These are phyloP conservation scores for Rubus idaeus DNA, from an alignment of 306 rosid genomes.

Conservation along the genomic window DNA sequence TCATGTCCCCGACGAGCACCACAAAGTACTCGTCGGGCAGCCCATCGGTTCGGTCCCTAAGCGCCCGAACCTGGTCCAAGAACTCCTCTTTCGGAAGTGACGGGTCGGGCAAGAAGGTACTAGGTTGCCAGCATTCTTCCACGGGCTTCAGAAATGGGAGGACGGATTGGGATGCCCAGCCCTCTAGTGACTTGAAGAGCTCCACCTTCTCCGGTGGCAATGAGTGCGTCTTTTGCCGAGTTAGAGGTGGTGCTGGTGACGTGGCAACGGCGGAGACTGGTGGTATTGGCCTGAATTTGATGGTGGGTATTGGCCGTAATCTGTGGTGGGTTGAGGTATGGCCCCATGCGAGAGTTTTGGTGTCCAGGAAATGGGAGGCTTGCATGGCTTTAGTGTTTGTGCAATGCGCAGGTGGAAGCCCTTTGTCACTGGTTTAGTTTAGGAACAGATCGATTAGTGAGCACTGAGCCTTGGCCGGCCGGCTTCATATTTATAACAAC, in stretches of 20 bases:
- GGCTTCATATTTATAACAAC: slow-evolving; percentile 16
- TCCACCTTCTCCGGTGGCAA: slow-evolving; percentile 52
- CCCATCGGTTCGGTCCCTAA: slow-evolving; percentile 62
- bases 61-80: slow-evolving; percentile 42
- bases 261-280: slow-evolving; percentile 18
- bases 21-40: slow-evolving; percentile 76
- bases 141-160: slow-evolving; percentile 64
- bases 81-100: slow-evolving; percentile 41
- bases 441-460: neutral
- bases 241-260: slow-evolving; percentile 1
- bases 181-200: slow-evolving; percentile 53
- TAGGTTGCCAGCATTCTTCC: slow-evolving; percentile 71
- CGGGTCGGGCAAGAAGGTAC: slow-evolving; percentile 54
- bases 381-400: slow-evolving; percentile 9
- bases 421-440: neutral
- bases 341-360: slow-evolving; percentile 18
- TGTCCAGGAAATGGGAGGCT: slow-evolving; percentile 16
- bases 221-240: slow-evolving; percentile 32
- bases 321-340: neutral
- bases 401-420: neutral
- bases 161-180: slow-evolving; percentile 51
- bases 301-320: neutral
- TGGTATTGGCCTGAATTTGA: neutral
- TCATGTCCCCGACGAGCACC: slow-evolving; percentile 65
- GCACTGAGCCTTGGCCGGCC: neutral